These are phyloP conservation scores for Coniochaeta sp. DNA, from an alignment of 2,329 filamentous ascomycete species.

Conservation along the genomic window DNA sequence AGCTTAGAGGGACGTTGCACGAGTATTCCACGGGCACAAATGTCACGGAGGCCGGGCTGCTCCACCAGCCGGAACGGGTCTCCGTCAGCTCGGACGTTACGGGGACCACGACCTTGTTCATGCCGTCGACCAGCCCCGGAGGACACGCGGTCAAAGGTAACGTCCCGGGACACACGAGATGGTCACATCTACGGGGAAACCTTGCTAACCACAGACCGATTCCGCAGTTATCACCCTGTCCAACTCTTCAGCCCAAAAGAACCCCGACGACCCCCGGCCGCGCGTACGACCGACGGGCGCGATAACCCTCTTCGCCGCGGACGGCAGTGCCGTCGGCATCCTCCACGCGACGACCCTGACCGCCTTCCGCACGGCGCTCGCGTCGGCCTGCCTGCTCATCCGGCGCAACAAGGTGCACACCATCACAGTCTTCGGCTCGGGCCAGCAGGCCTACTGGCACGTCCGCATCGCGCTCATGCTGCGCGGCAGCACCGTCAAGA, in stretches of 20 bases:
- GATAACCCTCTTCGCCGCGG: slow-evolving; percentile 59
- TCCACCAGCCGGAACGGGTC: slow-evolving; percentile 49
- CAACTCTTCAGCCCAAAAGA: slow-evolving; percentile 21
- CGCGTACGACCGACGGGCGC: slow-evolving; percentile 52
- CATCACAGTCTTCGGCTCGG: slow-evolving; percentile 78
- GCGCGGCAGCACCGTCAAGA: slow-evolving; percentile 61
- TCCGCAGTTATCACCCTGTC: slow-evolving; percentile 61
- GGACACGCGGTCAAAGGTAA: slow-evolving; percentile 63
- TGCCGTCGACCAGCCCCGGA: slow-evolving; percentile 59
- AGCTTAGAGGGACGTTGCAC: slow-evolving; percentile 45
- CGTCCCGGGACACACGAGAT: not conserved
- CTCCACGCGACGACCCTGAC: slow-evolving; percentile 69
- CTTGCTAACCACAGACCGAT: not conserved
- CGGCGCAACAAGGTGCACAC: slow-evolving; percentile 65
- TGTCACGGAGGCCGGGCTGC: slow-evolving; percentile 30
- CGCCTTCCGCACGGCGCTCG: slow-evolving; percentile 72
- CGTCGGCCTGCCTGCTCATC: slow-evolving; percentile 57
- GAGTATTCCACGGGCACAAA: slow-evolving; percentile 54
- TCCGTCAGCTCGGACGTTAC: slow-evolving; percentile 38
- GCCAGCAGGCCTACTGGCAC: slow-evolving; percentile 92
- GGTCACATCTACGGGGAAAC: not conserved
- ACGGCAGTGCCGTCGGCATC: slow-evolving; percentile 58
- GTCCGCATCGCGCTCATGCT: slow-evolving; percentile 75
- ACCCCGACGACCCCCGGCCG: slow-evolving; percentile 22
- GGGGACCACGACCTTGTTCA: slow-evolving; percentile 60